Conservation (phyloP, 1,284 basidiomycete species). For the Malassezia cuniculi region DNA sequence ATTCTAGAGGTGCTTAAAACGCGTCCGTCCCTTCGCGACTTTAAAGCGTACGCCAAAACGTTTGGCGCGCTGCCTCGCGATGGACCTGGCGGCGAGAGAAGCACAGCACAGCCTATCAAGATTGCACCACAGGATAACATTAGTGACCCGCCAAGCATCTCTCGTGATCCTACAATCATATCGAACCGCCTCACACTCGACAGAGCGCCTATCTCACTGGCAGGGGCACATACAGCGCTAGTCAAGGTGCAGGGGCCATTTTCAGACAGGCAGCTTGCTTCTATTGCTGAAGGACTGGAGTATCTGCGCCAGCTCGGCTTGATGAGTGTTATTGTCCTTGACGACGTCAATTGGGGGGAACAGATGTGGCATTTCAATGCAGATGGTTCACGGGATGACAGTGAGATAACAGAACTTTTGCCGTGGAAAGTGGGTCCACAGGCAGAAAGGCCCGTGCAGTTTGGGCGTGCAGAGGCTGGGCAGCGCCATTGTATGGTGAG, state of each 20-base stretch:
- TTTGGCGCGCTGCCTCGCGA: slow-evolving; percentile 54
- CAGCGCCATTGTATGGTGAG: slow-evolving; percentile 63
- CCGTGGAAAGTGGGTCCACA: slow-evolving; percentile 26
- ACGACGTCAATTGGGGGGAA: slow-evolving; percentile 64
- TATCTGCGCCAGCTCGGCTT: slow-evolving; percentile 90
- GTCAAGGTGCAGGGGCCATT: slow-evolving; percentile 97
- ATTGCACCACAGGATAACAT: slow-evolving; percentile 7
- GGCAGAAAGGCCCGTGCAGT: slow-evolving; percentile 1
- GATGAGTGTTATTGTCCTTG: slow-evolving; percentile 84
- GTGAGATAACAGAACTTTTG: slow-evolving; percentile 18
- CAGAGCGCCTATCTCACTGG: slow-evolving; percentile 1
- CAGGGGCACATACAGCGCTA: slow-evolving; percentile 60
- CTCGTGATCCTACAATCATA: slow-evolving; percentile 12
- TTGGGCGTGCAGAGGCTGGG: slow-evolving; percentile 20
- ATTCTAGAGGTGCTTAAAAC: slow-evolving; percentile 87
- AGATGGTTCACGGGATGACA: slow-evolving; percentile 17
- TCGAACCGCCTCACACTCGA: slow-evolving; percentile 14
- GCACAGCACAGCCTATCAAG: slow-evolving; percentile 2
- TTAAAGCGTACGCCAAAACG: slow-evolving; percentile 71
- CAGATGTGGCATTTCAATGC: slow-evolving; percentile 17
- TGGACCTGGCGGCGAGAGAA: slow-evolving; percentile 10
- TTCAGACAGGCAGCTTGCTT: slow-evolving; percentile 82
- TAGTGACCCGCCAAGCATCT: slow-evolving; percentile 2
- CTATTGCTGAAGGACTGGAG: slow-evolving; percentile 81
- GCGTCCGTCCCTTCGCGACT: slow-evolving; percentile 80